Evolutionary conservation across 768 basidiomycete species (phyloP), one percentile per base, ranked within the genome.

Genomic region (Mycena pura): DNA sequence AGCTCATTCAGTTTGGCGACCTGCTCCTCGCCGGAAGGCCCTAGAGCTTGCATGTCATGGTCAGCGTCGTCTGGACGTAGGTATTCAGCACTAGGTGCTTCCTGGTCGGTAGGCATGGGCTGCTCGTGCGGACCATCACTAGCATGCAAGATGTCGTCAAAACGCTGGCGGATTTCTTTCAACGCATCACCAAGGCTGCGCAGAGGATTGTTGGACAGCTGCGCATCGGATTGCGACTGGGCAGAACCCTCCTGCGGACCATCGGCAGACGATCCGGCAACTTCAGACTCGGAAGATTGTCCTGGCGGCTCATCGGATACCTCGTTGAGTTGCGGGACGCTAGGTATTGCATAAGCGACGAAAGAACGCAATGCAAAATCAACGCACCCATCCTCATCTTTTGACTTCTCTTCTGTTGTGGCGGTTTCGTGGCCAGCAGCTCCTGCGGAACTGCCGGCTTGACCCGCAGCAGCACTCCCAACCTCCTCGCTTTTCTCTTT

Each of bases 41-140:
- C 96, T 21, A 99, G 83, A 1, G 95, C 94, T 74, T 96, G 94
- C 86, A 91, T 91, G 31, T 89, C 85, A 54, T 89, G 78, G 61
- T 85, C 86, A 27, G 77, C 80, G 46, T 90, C 88, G 36, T 88
- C 88, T 2, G 91, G 84, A 56, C 82, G 82, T 38, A 92, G 76
- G 73, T 96, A 94, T 72, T 97, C 93, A 14, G 97, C 73, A 65
- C 87, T 85, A 8, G 83, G 76, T 15, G 74, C 73, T 10, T 69
- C 73, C 0, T 76, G 71, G 34, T 83, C 77, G 39, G 79, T 58
- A 24, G 64, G 64, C n/a, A 57, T 77, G 19, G 70, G 62, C n/a
- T 73, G 69, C 38, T 81, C 76, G 49, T 72, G 74, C 3, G 74
- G 72, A 28, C 48, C 47, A n/a, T 79, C 75, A 13, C 53, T 67